phyloP scores from a whole-genome alignment of 2,329 filamentous ascomycete species.

The Cladorrhinum sp. region DNA sequence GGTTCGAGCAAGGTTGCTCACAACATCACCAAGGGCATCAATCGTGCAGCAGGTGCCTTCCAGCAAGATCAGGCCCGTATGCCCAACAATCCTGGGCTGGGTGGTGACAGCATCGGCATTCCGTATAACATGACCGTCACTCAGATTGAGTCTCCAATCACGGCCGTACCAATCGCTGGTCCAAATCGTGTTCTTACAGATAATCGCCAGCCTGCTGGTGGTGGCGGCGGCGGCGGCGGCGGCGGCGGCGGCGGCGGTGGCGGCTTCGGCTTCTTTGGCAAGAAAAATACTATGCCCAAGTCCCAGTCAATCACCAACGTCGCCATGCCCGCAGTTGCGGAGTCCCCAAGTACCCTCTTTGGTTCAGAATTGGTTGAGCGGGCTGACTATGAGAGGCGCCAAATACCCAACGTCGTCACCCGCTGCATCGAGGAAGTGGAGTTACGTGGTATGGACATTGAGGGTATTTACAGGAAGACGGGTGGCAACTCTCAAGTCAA shows the following conservation, averaged over 20 bases:
- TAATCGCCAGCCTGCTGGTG: slow-evolving; percentile 10
- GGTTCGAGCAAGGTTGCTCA: slow-evolving; percentile 91
- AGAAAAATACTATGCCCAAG: slow-evolving; percentile 49
- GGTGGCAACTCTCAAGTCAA: slow-evolving; percentile 91
- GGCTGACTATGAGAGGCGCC: slow-evolving; percentile 81
- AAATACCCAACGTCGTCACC: slow-evolving; percentile 86
- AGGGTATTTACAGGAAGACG: slow-evolving; percentile 97
- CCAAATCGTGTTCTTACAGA: slow-evolving; percentile 29
- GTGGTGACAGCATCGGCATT: slow-evolving; percentile 63
- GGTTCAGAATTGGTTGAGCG: slow-evolving; percentile 85
- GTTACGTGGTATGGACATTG: slow-evolving; percentile 90
- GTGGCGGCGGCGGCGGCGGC: too few relatives aligned
- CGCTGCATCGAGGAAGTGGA: slow-evolving; percentile 97
- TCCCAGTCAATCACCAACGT: slow-evolving; percentile 45
- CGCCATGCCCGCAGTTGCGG: slow-evolving; percentile 40
- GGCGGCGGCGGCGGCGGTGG: slow-evolving; percentile 41
- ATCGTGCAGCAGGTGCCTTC: slow-evolving; percentile 80
- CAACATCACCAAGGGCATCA: slow-evolving; percentile 89
- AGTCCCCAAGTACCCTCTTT: slow-evolving; percentile 66
- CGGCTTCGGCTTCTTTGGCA: slow-evolving; percentile 70
- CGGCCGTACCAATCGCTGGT: slow-evolving; percentile 23
- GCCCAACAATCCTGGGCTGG: slow-evolving; percentile 51
- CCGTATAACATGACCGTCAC: slow-evolving; percentile 68
- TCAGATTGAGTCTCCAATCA: slow-evolving; percentile 48
- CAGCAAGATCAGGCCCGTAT: slow-evolving; percentile 51